Conservation (phyloP, 2,329 filamentous ascomycete genomes). For the Alternaria sp. region DNA sequence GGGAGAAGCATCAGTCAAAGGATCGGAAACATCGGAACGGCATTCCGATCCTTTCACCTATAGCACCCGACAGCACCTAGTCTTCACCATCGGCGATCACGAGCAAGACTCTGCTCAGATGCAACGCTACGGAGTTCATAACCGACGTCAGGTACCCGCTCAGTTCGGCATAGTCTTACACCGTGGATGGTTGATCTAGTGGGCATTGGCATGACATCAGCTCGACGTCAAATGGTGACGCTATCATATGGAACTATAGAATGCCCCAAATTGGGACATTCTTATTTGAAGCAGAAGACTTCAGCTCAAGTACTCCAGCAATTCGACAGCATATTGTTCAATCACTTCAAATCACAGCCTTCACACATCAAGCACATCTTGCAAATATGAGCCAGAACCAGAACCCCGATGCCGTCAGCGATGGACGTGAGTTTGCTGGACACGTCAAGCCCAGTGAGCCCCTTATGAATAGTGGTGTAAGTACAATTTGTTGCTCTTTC, state of each 20-base stretch:
- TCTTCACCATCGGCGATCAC: slow-evolving; percentile 9
- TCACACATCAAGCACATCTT: slow-evolving; percentile 18
- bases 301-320: not conserved
- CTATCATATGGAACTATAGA: slow-evolving; percentile 10
- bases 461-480: slow-evolving; percentile 63
- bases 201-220: slow-evolving; percentile 19
- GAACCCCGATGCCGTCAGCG: slow-evolving; percentile 63
- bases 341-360: not conserved
- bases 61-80: not conserved
- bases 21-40: not conserved
- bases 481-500: slow-evolving; percentile 29
- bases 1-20: not conserved
- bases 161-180: not conserved
- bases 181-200: slow-evolving; percentile 1
- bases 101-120: not conserved
- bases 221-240: slow-evolving; percentile 27
- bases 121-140: not conserved
- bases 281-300: not conserved
- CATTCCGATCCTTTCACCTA: slow-evolving; percentile 1
- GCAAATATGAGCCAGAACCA: slow-evolving; percentile 59
- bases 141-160: slow-evolving; percentile 11
- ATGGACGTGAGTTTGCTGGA: slow-evolving; percentile 63
- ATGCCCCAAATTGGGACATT: not conserved
- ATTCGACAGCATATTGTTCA: not conserved
- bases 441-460: slow-evolving; percentile 62